A percentile compares a stretch with the other conserved stretches of the same genome.
Evolutionary conservation across 1,139 yeast genomes (phyloP).

Genomic region (Scheffersomyces parashehatae): DNA sequence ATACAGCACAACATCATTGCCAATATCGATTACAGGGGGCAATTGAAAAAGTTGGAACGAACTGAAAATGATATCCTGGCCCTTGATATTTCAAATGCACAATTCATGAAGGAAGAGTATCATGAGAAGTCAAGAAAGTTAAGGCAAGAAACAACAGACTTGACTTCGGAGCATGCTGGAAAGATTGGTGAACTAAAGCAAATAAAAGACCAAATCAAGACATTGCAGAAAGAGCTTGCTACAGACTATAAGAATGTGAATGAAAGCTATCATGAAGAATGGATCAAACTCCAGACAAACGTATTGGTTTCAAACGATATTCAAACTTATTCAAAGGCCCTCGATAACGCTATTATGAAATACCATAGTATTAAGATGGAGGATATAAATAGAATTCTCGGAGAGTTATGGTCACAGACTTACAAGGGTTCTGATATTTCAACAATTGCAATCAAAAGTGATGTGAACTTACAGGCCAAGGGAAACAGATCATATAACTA

Average conservation of each 20-base stretch:
- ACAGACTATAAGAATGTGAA: conserved; percentile 75
- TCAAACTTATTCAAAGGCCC: conserved; percentile 76
- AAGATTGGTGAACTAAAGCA: conserved; percentile 85
- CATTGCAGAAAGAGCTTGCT: conserved; percentile 56
- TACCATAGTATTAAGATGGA: conserved; percentile 91
- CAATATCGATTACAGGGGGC: conserved; percentile 39
- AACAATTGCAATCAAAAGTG: conserved; percentile 82
- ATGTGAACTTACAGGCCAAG: conserved; percentile 58
- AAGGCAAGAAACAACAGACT: conserved; percentile 53
- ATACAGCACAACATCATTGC: conserved; percentile 39
- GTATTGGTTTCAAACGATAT: conserved; percentile 82
- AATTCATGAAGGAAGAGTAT: conserved; percentile 60
- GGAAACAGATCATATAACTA: conserved; percentile 82
- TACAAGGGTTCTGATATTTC: conserved; percentile 96
- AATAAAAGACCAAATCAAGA: conserved; percentile 67
- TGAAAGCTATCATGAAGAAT: conserved; percentile 62
- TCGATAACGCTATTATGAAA: conserved; percentile 92
- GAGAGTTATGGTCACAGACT: conserved; percentile 91
- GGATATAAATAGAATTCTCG: conserved; percentile 83
- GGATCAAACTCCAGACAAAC: conserved; percentile 77
- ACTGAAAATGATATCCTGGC: conserved; percentile 28
- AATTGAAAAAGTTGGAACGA: conserved; percentile 27
- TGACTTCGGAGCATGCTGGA: conserved; percentile 73
- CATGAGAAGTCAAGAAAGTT: conserved; percentile 57
- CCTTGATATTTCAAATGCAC: conserved; percentile 61